phyloP scores from a whole-genome alignment of 75 land plant genomes.

The Cupressus sempervirens region DNA sequence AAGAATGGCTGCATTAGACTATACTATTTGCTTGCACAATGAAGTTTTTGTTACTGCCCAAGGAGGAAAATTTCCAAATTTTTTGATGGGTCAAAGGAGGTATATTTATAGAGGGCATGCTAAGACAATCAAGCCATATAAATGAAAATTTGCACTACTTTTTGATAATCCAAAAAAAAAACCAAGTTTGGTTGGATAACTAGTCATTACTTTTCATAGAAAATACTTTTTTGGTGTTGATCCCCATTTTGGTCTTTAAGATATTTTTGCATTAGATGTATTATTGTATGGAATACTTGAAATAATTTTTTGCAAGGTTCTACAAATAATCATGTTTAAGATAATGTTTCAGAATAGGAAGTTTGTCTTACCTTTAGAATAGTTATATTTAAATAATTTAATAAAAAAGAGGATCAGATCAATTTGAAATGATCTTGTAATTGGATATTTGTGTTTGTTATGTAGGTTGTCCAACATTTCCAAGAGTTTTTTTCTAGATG shows the following conservation, averaged over 20 bases:
- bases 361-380: neutral
- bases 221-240: neutral
- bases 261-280: neutral
- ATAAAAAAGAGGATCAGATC: neutral
- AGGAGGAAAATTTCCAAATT: too few species aligned
- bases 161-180: too few species aligned
- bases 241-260: neutral
- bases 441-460: neutral
- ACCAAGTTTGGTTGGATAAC: slow-evolving; percentile 25
- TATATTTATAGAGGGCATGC: too few species aligned
- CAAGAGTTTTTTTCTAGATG: slow-evolving; percentile 96
- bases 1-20: too few species aligned
- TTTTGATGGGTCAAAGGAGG: too few species aligned
- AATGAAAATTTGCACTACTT: too few species aligned
- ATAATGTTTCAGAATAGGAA: neutral
- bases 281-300: neutral
- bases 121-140: too few species aligned
- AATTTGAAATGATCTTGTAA: neutral
- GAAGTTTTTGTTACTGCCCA: too few species aligned
- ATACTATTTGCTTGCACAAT: too few species aligned
- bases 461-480: slow-evolving; percentile 94
- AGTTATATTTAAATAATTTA: neutral
- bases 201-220: neutral
- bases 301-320: neutral
- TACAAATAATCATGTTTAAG: neutral